Evolutionary conservation across 2,329 filamentous ascomycete genomes (phyloP), one percentile per base, ranked within the genome.

Genomic region (Pseudocercospora eumusae): DNA sequence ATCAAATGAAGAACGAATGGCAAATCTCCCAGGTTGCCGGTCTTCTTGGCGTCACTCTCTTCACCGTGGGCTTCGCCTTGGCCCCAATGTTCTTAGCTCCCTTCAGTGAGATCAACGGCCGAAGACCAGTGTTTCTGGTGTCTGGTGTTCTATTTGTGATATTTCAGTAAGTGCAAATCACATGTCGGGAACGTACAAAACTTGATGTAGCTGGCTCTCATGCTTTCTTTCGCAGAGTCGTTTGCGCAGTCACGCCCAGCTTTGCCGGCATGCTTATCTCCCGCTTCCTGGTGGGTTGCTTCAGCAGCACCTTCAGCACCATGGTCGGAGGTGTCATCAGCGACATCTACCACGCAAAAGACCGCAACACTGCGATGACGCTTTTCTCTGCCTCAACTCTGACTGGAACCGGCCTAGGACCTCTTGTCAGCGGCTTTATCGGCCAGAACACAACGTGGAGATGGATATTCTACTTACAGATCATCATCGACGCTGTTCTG

Each of bases 281-380:
- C 0, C 85, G 93, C 0, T 90, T 96, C 73, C 82, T 95, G 52
- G 84, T 87, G 9, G 93, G 93, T 1, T 85, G 87, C n/a, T 90
- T 90, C 6, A 88, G 86, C 5, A 92, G 88, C 54, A 86, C 84
- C 0, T 96, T 96, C 73, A 92, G 89, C 49, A 95, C 91, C 21
- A 93, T 96, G 83, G 89, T 96, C 0, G 93, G 93, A n/a, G 93
- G 93, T 3, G 90, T 97, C 3, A 88, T 97, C 44, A 89, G 89
- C 56, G 93, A 97, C 71, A 84, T 96, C 62, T 96, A 92, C 78
- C 85, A 88, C 53, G 86, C 90, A 9, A 79, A 90, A 62, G 87
- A 90, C 49, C 83, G 93, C 33, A 96, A 97, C 70, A 92, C 89
- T 0, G 90, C 93, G 0, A 96, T 97, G 93, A 88, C 91, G 0